These are phyloP conservation scores for Monosporascus ibericus DNA, from an alignment of 2,329 filamentous ascomycete genomes.

Conservation along the genomic window DNA sequence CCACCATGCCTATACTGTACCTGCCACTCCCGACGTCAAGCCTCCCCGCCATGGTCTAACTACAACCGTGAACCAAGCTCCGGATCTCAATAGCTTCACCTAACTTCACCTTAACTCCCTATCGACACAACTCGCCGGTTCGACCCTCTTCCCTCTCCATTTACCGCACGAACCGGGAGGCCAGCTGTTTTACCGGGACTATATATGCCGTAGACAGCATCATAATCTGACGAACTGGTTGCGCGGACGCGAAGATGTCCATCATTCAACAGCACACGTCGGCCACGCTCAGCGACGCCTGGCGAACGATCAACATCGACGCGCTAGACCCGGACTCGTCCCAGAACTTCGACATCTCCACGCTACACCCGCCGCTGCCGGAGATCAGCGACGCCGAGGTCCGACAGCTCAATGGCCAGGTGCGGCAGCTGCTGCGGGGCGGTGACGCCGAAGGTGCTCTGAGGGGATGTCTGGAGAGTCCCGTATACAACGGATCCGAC, in stretches of 20 bases:
- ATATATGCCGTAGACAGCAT: too few species aligned
- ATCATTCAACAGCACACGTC: constrained; percentile 61
- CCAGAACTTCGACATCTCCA: constrained; percentile 83
- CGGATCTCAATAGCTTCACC: too few species aligned
- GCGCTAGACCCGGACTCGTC: constrained; percentile 84
- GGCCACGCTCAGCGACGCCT: constrained; percentile 56
- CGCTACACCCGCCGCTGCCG: constrained; percentile 70
- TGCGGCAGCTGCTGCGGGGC: constrained; percentile 79
- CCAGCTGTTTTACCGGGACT: too few species aligned
- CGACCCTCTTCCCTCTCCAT: too few species aligned
- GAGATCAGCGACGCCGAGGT: constrained; percentile 73
- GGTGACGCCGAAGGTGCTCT: constrained; percentile 85
- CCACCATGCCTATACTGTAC: too few species aligned
- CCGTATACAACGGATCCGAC: constrained; percentile 63
- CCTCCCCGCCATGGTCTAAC: too few species aligned
- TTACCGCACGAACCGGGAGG: too few species aligned
- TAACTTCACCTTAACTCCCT: too few species aligned
- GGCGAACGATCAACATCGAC: constrained; percentile 93
- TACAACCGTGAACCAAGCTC: too few species aligned
- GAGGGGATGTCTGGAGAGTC: constrained; percentile 75
- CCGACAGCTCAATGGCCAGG: constrained; percentile 70
- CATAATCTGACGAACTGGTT: too few species aligned
- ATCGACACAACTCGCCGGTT: too few species aligned
- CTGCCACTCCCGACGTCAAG: too few species aligned
- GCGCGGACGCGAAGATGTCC: constrained; percentile 41